Evolutionary conservation across 441 rosid genomes (phyloP).

Genomic region (Croton setiger): DNA sequence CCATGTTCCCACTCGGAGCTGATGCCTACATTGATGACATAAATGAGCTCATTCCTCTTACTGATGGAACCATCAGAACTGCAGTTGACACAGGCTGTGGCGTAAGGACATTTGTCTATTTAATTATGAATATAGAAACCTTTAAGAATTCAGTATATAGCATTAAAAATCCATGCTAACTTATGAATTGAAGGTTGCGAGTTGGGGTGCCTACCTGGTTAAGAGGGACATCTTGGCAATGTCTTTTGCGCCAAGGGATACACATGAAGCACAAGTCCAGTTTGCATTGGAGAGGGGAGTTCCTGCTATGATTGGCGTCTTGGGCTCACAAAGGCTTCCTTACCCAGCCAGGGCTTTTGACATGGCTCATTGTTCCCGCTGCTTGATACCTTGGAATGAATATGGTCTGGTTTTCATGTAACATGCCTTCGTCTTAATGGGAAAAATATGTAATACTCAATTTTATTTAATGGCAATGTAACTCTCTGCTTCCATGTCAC

Average conservation of each 20-base stretch:
- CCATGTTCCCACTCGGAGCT: constrained; percentile 91
- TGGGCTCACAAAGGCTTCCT: constrained; percentile 85
- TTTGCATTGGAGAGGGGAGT: constrained; percentile 97
- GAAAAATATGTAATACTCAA: too few relatives aligned
- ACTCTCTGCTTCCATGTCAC: constrained; percentile 11
- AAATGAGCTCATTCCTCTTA: constrained; percentile 70
- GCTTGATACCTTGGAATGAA: constrained; percentile 79
- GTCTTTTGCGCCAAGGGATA: constrained; percentile 96
- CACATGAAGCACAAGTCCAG: constrained; percentile 97
- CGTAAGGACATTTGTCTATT: constrained; percentile 38
- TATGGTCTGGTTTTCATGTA: constrained; percentile 39
- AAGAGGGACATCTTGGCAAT: constrained; percentile 69
- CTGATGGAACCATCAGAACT: constrained; percentile 70
- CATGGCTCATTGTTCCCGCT: constrained; percentile 96
- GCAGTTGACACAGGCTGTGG: constrained; percentile 97
- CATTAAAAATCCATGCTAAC: neutral
- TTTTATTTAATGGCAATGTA: neutral
- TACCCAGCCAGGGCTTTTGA: constrained; percentile 94
- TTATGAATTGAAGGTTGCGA: constrained; percentile 60
- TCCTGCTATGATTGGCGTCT: constrained; percentile 85
- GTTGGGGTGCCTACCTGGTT: constrained; percentile 92
- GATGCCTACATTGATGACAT: constrained; percentile 91
- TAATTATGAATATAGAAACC: too few relatives aligned
- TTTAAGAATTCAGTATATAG: neutral
- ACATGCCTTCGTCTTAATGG: neutral